Percentiles rank a stretch among this genome's conserved stretches.
These are phyloP conservation scores for Xerocomus minutiporus DNA, from an alignment of 1,284 basidiomycete genomes.

Conservation along the genomic window DNA sequence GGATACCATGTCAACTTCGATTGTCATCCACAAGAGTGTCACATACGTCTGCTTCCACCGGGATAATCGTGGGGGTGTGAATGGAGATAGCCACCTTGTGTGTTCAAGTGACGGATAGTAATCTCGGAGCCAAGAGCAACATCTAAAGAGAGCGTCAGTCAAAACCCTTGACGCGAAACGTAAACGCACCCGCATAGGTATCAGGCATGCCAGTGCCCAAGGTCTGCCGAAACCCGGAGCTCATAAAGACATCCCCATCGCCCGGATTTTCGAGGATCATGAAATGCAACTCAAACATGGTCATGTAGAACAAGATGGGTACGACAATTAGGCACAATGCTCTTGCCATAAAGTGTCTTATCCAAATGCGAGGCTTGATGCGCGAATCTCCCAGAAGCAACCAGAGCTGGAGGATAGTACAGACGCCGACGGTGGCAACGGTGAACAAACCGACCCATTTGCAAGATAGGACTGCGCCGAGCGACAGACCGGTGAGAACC, in stretches of 20 bases:
- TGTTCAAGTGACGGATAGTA: constrained; percentile 87
- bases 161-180: background rate
- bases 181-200: constrained; percentile 74
- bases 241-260: constrained; percentile 99
- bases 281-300: constrained; percentile 95
- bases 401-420: constrained; percentile 89
- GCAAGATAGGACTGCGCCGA: constrained; percentile 90
- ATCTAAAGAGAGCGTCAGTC: constrained; percentile 45
- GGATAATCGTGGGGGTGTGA: constrained; percentile 92
- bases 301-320: constrained; percentile 88
- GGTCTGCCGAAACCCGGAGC: constrained; percentile 96
- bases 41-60: constrained; percentile 75
- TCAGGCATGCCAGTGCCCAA: constrained; percentile 88
- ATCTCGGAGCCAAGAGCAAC: constrained; percentile 84
- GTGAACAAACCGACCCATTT: constrained; percentile 99
- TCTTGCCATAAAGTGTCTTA: constrained; percentile 84
- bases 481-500: constrained; percentile 78
- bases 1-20: constrained; percentile 9
- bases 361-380: constrained; percentile 71
- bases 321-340: constrained; percentile 85
- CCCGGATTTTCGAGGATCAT: constrained; percentile 83
- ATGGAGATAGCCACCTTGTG: constrained; percentile 96
- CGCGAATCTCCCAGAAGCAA: constrained; percentile 82
- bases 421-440: constrained; percentile 89
- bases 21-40: background rate